A percentile compares a stretch with the other conserved stretches of the same genome.
These are phyloP conservation scores for Cercospora sp. DNA, from an alignment of 2,329 filamentous ascomycete species.

Conservation along the genomic window DNA sequence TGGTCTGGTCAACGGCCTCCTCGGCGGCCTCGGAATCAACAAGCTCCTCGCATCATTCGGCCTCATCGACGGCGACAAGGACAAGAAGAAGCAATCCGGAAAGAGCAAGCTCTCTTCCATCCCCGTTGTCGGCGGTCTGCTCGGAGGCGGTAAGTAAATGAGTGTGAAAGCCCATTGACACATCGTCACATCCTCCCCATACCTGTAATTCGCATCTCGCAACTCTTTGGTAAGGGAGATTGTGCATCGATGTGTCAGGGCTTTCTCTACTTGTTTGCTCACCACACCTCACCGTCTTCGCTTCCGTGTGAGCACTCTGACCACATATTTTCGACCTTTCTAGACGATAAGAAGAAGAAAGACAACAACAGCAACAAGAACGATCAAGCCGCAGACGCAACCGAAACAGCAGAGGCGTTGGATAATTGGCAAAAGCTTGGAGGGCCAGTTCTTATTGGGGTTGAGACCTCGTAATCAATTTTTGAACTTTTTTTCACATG, in stretches of 20 bases:
- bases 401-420: slow-evolving; percentile 17
- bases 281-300: neutral
- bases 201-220: slow-evolving; percentile 19
- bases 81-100: slow-evolving; percentile 43
- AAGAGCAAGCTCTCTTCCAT: slow-evolving; percentile 39
- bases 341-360: slow-evolving; percentile 12
- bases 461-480: slow-evolving; percentile 7
- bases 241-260: slow-evolving; percentile 18
- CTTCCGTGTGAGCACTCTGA: slow-evolving; percentile 13
- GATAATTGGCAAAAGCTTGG: slow-evolving; percentile 18
- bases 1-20: slow-evolving; percentile 73
- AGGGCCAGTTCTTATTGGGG: slow-evolving; percentile 13
- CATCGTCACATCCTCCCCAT: slow-evolving; percentile 8
- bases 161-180: slow-evolving; percentile 6
- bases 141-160: slow-evolving; percentile 46
- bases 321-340: slow-evolving; percentile 2
- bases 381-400: slow-evolving; percentile 5
- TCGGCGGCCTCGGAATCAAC: slow-evolving; percentile 74
- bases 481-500: neutral
- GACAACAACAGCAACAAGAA: slow-evolving; percentile 5
- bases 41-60: slow-evolving; percentile 75
- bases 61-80: slow-evolving; percentile 53
- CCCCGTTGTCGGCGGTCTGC: slow-evolving; percentile 50
- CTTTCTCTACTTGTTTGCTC: slow-evolving; percentile 12
- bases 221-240: neutral